These are phyloP conservation scores for Clathrus columnatus DNA, from an alignment of 768 basidiomycete genomes.

Conservation along the genomic window DNA sequence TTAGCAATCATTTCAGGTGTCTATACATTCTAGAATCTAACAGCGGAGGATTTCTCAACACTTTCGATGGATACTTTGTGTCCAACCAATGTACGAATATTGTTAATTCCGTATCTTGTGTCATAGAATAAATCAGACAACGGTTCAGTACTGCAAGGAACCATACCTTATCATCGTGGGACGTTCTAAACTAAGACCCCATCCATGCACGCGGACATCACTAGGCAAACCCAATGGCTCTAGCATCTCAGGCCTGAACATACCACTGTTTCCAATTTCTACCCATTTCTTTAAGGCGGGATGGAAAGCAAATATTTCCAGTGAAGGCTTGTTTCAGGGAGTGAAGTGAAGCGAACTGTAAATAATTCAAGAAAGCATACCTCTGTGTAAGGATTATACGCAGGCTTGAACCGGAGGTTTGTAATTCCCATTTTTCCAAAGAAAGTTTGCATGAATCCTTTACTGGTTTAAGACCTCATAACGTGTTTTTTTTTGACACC, in stretches of 20 bases:
- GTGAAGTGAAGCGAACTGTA: not conserved
- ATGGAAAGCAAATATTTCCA: constrained; percentile 99
- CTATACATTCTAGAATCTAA: constrained; percentile 60
- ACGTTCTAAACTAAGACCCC: constrained; percentile 90
- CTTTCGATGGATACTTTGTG: constrained; percentile 92
- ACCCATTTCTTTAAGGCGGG: constrained; percentile 91
- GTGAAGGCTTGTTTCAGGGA: constrained; percentile 56
- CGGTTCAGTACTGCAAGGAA: constrained; percentile 8
- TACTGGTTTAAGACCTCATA: not conserved
- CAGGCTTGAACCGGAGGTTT: constrained; percentile 93
- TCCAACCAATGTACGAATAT: constrained; percentile 92
- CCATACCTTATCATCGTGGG: constrained; percentile 98
- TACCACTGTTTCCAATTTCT: constrained; percentile 96
- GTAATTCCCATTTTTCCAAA: constrained; percentile 97
- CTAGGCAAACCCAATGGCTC: constrained; percentile 98
- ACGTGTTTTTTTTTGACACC: constrained; percentile 14
- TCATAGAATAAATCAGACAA: not conserved
- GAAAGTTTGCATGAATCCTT: constrained; percentile 98
- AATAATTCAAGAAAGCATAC: constrained; percentile 28
- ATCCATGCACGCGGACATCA: constrained; percentile 93
- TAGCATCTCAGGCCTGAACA: constrained; percentile 99
- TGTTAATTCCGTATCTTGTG: constrained; percentile 86
- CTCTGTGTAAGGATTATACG: constrained; percentile 98
- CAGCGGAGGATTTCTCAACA: constrained; percentile 83
- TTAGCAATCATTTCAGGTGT: not conserved